A percentile compares a stretch with the other conserved stretches of the same genome.
Conservation (phyloP, 139 green algal genomes). For the Ostreobium quekettii region DNA sequence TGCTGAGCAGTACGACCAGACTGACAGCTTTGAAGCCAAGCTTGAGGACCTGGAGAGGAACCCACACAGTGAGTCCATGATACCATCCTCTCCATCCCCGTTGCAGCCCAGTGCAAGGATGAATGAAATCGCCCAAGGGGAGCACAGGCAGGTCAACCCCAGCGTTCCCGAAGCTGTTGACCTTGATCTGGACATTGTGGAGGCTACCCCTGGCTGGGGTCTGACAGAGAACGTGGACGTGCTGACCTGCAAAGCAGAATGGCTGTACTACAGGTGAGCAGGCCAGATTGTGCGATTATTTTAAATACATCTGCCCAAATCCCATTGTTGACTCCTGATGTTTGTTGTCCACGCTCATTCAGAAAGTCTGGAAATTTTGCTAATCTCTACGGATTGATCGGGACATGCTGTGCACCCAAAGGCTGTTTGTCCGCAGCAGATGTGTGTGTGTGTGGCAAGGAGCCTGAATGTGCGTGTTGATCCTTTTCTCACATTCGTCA, state of each 20-base stretch:
- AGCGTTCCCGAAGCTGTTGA: background rate
- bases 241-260: conserved; percentile 55
- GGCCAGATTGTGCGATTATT: too few relatives aligned
- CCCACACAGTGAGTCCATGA: background rate
- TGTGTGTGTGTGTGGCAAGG: too few relatives aligned
- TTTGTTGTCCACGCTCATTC: too few relatives aligned
- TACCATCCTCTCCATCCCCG: conserved; percentile 6
- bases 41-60: conserved; percentile 35
- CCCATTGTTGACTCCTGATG: too few relatives aligned
- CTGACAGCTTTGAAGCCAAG: conserved; percentile 31
- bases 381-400: too few relatives aligned
- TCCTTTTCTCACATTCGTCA: too few relatives aligned
- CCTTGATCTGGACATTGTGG: conserved; percentile 5
- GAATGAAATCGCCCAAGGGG: conserved; percentile 14
- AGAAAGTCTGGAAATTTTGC: too few relatives aligned
- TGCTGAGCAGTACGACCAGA: conserved; percentile 44
- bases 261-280: conserved; percentile 49
- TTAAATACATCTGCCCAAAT: too few relatives aligned
- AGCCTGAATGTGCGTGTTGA: too few relatives aligned
- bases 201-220: conserved; percentile 36
- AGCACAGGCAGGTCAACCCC: background rate
- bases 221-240: conserved; percentile 64
- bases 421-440: too few relatives aligned
- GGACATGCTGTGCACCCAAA: too few relatives aligned
- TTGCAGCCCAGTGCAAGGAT: conserved; percentile 17